Percentiles rank a stretch among this genome's conserved stretches.
phyloP scores from a whole-genome alignment of 495 filamentous ascomycete genomes.

The Aspergillus nidulans region DNA sequence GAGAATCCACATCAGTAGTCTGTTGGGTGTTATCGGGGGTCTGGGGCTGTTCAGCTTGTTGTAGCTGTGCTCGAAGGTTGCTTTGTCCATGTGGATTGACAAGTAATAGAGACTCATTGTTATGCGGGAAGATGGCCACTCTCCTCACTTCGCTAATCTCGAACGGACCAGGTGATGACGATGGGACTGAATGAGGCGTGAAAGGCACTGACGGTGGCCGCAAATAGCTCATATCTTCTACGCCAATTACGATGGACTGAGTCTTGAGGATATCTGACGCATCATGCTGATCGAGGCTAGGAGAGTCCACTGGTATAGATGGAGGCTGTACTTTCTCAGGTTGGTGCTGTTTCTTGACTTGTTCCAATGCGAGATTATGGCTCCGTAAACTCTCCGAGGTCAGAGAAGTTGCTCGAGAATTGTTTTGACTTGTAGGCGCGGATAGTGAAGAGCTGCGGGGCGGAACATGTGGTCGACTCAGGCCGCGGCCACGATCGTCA shows the following conservation, averaged over 20 bases:
- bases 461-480: conserved; percentile 53
- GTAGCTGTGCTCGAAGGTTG: conserved; percentile 19
- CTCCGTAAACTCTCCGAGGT: conserved; percentile 63
- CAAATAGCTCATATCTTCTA: conserved; percentile 35
- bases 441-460: conserved; percentile 62
- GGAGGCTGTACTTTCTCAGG: conserved; percentile 19
- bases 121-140: conserved; percentile 79
- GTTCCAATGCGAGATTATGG: conserved; percentile 46
- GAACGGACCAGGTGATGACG: conserved; percentile 47
- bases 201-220: conserved; percentile 44
- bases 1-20: conserved; percentile 55
- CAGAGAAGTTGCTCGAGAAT: conserved; percentile 60
- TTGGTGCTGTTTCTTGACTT: conserved; percentile 21
- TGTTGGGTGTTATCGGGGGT: conserved; percentile 30
- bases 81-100: conserved; percentile 61
- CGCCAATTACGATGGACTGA: conserved; percentile 26
- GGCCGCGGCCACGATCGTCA: conserved; percentile 25
- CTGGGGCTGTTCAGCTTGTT: conserved; percentile 21
- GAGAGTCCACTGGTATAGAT: background rate
- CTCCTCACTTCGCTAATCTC: conserved; percentile 71
- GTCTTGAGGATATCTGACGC: conserved; percentile 20
- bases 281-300: conserved; percentile 3
- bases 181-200: conserved; percentile 46
- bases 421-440: conserved; percentile 64
- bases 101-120: conserved; percentile 75